Conservation (phyloP, 2,329 filamentous ascomycete species). For the Metarhizium guizhouense region DNA sequence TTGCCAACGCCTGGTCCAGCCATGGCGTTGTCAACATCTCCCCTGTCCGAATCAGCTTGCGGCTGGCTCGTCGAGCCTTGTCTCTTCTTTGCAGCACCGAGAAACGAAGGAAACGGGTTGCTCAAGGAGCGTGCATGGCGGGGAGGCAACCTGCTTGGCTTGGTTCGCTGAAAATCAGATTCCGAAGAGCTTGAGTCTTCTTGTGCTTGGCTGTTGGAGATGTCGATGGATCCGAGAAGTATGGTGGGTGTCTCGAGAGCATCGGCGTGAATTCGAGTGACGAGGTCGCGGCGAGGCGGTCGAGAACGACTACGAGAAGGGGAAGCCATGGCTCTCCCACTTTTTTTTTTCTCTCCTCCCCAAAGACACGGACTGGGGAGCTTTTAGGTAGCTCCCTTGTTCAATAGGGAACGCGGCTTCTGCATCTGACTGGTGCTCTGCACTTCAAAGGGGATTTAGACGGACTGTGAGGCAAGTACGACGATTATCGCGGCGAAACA, state of each 20-base stretch:
- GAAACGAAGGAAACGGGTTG: slow-evolving; percentile 68
- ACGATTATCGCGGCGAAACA: slow-evolving; percentile 1
- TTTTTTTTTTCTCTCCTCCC: neutral
- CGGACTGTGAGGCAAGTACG: slow-evolving; percentile 4
- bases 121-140: slow-evolving; percentile 55
- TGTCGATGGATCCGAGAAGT: slow-evolving; percentile 17
- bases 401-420: neutral
- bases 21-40: slow-evolving; percentile 19
- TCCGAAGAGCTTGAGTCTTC: slow-evolving; percentile 37
- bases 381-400: neutral
- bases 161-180: slow-evolving; percentile 26
- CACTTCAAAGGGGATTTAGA: neutral
- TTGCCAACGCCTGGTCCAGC: slow-evolving; percentile 5
- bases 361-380: neutral
- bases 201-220: slow-evolving; percentile 18
- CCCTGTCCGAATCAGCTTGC: slow-evolving; percentile 19
- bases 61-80: slow-evolving; percentile 27
- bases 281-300: slow-evolving; percentile 21
- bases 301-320: slow-evolving; percentile 20
- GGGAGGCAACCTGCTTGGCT: slow-evolving; percentile 11
- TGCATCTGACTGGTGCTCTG: neutral
- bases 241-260: slow-evolving; percentile 23
- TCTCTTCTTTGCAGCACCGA: slow-evolving; percentile 51
- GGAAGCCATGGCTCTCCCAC: slow-evolving; percentile 20
- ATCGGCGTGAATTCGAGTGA: slow-evolving; percentile 27